Base-by-base conservation (phyloP, 1,284 basidiomycete species). In the Vanrija pseudolonga region DNA sequence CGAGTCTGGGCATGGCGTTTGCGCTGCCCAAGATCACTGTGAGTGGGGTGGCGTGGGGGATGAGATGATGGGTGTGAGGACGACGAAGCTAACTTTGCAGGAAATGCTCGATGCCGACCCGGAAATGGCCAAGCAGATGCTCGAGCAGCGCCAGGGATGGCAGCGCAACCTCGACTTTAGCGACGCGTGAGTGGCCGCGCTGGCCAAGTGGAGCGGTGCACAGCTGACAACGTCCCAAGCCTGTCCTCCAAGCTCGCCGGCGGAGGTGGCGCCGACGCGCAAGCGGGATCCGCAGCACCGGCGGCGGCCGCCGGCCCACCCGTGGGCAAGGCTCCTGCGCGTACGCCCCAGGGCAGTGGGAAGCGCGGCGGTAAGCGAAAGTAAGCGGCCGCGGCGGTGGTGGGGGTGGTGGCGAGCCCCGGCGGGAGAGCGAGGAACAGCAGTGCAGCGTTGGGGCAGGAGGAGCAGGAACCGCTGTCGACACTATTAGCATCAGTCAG, bases 21-120 rank as follows among this genome's bases (percentile, higher is more conserved):
- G 83, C 79, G n/a, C 84, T 86, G 81, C 90, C 90, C 2, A 90
- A 88, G 70, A 71, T 92, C 57, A 86, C 87, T 80, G 89, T 90
- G 60, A 58, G 82, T 67, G 39, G 28, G 39, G 9, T 11, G 37
- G n/a, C 14, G 14, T 5, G 4, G 38, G 23, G 20, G 14, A 26
- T 15, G 19, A 14, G 6, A 19, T 4, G 5, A 39, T 3, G 24
- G 24, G 24, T 4, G 19, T 28, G 7, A 32, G 42, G 9, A 17
- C 12, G 32, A 32, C 22, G 6, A 24, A 24, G 38, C 50, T 55
- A 46, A 52, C 43, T 19, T 9, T 9, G 36, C 63, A 90, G 88
- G 87, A 87, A 79, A 84, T 44, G n/a, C 60, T 75, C 55, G 69
- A 86, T 54, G 71, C 89, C 74, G 89, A 92, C 65, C 87, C 88